Base-by-base conservation (phyloP, 441 rosid species). In the Erysimum cheiri region DNA sequence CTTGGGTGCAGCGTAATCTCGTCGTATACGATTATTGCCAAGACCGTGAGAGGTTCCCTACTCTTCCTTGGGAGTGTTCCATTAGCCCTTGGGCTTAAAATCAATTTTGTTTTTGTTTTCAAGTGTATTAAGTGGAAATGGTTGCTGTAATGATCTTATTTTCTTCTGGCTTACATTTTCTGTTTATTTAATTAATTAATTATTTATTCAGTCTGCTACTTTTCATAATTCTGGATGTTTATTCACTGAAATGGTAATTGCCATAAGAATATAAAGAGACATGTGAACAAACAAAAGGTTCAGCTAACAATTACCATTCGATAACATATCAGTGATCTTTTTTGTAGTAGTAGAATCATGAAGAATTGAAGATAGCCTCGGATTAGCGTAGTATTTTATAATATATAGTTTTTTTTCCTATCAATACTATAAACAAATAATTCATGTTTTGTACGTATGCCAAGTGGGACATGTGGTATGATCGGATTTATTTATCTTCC, bases 1-100 rank as follows among this genome's bases (percentile, higher is more conserved):
- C 93, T 14, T 93, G 98, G 98, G 85, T 91, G 15, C 85, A 85
- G 79, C 85, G 98, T 60, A 91, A 93, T 82, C 85, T 89, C n/a
- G 96, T 91, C 31, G 78, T 91, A 40, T 93, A 93, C 55, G 98
- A 93, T 75, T 93, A 93, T 10, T 93, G 98, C 63, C 59, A 79
- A 59, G 98, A 93, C 46, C 44, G 55, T 26, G 81, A 87, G 32
- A 79, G 98, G 64, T 93, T 15, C 50, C 80, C 89, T 1, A 78
- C 77, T 3, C 5, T 83, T 70, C 97, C 96, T 1, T 82, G 59
- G 50, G 98, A 91, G 81, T 93, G 98, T 73, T 88, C 93, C 0
- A 74, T 89, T 77, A 91, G 94, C 59, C 96, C 96, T 2, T 93
- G 96, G 98, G 89, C 76, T 64, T 91, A 78, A 68, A 63, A 12